phyloP scores from a whole-genome alignment of 2,329 filamentous ascomycete species.

The Cordyceps cicadae region DNA sequence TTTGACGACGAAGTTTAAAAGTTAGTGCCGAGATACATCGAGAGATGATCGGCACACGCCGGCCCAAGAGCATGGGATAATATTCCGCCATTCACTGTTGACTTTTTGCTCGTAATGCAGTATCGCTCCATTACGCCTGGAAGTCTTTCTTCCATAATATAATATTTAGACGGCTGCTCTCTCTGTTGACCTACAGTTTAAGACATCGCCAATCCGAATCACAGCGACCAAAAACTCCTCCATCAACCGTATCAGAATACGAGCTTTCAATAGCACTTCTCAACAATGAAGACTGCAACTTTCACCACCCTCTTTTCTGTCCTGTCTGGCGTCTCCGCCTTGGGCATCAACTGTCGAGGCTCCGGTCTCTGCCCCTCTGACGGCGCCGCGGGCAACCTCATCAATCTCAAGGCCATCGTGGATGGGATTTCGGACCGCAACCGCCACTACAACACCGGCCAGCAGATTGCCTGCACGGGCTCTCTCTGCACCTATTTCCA shows the following conservation, averaged over 20 bases:
- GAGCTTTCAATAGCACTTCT: background rate
- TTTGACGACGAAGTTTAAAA: background rate
- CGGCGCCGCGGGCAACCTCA: constrained; percentile 7
- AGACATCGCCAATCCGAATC: no score
- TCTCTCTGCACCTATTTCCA: constrained; percentile 12
- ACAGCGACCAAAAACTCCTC: no score
- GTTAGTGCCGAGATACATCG: background rate
- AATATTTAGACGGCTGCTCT: background rate
- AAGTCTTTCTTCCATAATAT: background rate
- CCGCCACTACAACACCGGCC: constrained; percentile 13
- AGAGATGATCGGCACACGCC: background rate
- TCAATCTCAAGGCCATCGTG: constrained; percentile 13
- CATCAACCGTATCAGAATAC: background rate
- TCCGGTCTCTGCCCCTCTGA: constrained; percentile 9
- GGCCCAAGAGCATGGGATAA: background rate
- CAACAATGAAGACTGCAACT: background rate
- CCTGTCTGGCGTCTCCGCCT: constrained; percentile 6
- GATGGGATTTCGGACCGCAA: constrained; percentile 12
- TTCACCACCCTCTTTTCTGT: background rate
- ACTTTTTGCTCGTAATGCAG: background rate
- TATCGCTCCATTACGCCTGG: background rate
- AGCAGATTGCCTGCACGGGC: constrained; percentile 12
- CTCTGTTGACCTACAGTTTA: background rate
- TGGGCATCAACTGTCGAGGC: constrained; percentile 10
- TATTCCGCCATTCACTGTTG: background rate